Conservation (phyloP, 352 stramenopile species). For the Phytophthora meadii region DNA sequence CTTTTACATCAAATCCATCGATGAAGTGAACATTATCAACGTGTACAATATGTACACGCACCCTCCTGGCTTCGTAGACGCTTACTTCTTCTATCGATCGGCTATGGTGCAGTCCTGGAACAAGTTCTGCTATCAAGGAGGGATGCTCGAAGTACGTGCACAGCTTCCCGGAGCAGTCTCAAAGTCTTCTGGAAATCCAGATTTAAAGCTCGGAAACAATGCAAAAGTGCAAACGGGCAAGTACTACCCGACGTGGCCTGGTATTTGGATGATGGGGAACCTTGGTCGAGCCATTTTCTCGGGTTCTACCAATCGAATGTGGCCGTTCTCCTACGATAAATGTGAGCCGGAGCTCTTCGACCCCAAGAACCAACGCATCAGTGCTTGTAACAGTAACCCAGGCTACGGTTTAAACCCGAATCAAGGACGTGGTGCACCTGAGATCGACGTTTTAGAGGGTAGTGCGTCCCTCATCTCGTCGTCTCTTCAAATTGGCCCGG, state of each 20-base stretch:
- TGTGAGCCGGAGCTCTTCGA: conserved; percentile 71
- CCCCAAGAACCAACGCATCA: conserved; percentile 52
- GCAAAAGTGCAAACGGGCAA: conserved; percentile 61
- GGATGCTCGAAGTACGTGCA: conserved; percentile 87
- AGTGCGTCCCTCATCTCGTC: conserved; percentile 81
- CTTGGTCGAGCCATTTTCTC: conserved; percentile 93
- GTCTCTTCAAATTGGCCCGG: conserved; percentile 87
- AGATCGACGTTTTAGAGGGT: conserved; percentile 96
- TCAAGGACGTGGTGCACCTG: conserved; percentile 86
- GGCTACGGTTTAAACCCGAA: conserved; percentile 90
- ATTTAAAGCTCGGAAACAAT: conserved; percentile 35
- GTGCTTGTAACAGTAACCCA: conserved; percentile 85
- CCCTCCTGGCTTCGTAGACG: conserved; percentile 47
- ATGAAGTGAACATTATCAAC: conserved; percentile 45
- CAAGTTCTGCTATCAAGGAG: conserved; percentile 95
- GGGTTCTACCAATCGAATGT: conserved; percentile 90
- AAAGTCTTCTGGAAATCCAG: conserved; percentile 47
- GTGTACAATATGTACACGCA: conserved; percentile 67
- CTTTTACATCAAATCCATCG: conserved; percentile 48
- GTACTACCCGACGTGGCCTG: conserved; percentile 84
- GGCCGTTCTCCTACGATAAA: conserved; percentile 93
- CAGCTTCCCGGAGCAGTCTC: conserved; percentile 89
- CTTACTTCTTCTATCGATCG: conserved; percentile 55
- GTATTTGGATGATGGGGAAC: conserved; percentile 95
- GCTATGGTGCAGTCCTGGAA: conserved; percentile 94